Base-by-base conservation (phyloP, 768 basidiomycete species). In the Trametes maxima region DNA sequence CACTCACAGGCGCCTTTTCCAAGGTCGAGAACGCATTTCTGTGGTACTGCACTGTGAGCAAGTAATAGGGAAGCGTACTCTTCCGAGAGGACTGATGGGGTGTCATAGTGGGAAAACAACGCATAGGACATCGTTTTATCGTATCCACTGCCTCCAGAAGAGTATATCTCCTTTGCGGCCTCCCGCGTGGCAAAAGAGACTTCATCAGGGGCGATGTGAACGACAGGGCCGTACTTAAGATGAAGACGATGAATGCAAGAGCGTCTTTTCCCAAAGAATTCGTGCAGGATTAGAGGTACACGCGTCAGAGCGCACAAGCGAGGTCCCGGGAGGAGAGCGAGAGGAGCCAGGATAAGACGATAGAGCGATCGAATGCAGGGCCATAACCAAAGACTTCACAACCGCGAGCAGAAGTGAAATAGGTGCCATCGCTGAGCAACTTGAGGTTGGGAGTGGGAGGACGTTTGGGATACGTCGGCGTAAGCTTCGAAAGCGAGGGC, bases 151-250 rank as follows among this genome's bases (percentile, higher is more conserved):
- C 67, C 67, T 1, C 62, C 65, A 11, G 63, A 64, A n/a, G 63
- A 47, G 48, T 68, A 68, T 37, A 68, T 68, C 48, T 68, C 65
- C 55, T 66, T 68, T 36, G 36, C 60, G 11, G 67, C 65, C n/a
- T 68, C 67, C 24, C 60, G 58, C 5, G 45, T 66, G 22, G 67
- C 67, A 35, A 66, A 68, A 0, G 67, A 66, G 2, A 68, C 60
- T 50, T 68, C 67, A 50, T 68, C 53, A 0, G 67, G 67, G 5
- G 63, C 65, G 19, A 68, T 33, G 12, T 65, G 67, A 5, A 68
- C 67, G 12, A 63, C 49, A 1, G 67, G 65, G 1, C 67, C 67
- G 33, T 68, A 68, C 24, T 59, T 40, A 6, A 62, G 10, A 36
- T 68, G 67, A 5, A 68, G 40, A 3, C 35, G 43, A 40, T 68